Conservation (phyloP, 129 eudicot species). For the Pittosporum tobira region DNA sequence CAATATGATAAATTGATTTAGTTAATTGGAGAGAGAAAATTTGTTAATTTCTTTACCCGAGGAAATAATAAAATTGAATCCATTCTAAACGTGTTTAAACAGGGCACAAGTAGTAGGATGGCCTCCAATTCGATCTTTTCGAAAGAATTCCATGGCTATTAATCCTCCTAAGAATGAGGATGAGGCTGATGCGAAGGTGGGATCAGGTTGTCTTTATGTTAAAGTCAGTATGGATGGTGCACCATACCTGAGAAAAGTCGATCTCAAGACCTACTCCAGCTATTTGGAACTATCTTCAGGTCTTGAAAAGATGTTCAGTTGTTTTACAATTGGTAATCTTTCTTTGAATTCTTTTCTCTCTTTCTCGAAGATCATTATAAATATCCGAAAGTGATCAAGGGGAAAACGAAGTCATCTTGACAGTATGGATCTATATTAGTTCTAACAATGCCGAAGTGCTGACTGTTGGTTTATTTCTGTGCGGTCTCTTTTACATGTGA, state of each 20-base stretch:
- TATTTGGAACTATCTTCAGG: constrained; percentile 52
- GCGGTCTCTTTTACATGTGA: background rate
- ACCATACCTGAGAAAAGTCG: constrained; percentile 73
- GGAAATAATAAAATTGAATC: background rate
- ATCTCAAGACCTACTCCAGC: constrained; percentile 38
- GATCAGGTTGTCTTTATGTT: constrained; percentile 40
- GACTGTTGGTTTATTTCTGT: background rate
- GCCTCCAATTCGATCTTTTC: constrained; percentile 69
- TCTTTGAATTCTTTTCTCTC: too few species aligned
- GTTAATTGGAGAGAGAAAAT: background rate
- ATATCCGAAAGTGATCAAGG: too few species aligned
- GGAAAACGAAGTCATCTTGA: background rate
- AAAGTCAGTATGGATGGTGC: constrained; percentile 87
- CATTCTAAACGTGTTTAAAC: background rate
- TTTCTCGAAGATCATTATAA: background rate
- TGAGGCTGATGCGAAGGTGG: constrained; percentile 31
- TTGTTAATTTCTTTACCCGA: background rate
- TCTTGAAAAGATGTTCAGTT: constrained; percentile 67
- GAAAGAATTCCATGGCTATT: constrained; percentile 56
- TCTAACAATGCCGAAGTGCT: background rate
- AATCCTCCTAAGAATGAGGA: constrained; percentile 38
- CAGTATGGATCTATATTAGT: background rate
- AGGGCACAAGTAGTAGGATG: constrained; percentile 75
- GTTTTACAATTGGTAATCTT: constrained; percentile 50
- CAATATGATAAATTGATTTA: background rate